Conservation (phyloP, 2,329 filamentous ascomycete genomes). For the Beauveria rudraprayagi region DNA sequence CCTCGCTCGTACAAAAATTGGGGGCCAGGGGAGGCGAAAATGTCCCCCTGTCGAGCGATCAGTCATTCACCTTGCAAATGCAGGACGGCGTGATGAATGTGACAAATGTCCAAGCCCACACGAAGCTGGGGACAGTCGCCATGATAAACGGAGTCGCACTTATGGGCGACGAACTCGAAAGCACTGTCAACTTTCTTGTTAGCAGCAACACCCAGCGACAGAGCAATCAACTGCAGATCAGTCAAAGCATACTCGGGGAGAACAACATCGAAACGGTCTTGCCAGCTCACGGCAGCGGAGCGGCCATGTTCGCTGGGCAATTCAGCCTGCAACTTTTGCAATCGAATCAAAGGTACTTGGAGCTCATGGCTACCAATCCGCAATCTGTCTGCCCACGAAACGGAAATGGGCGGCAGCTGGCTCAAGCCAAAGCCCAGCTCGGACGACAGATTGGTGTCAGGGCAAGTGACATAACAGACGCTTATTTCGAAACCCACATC, state of each 20-base stretch:
- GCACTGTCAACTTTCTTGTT: constrained; percentile 1
- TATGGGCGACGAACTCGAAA: constrained; percentile 1
- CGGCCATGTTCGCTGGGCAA: neutral
- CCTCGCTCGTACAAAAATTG: neutral
- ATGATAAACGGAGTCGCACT: constrained; percentile 4
- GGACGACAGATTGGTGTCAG: neutral
- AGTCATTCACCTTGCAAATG: neutral
- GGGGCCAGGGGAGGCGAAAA: neutral
- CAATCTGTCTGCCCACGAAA: neutral
- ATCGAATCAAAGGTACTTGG: neutral
- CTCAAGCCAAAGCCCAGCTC: neutral
- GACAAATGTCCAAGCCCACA: constrained; percentile 1
- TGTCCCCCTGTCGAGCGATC: neutral
- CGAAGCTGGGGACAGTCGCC: neutral
- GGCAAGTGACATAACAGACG: neutral
- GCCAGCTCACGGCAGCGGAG: constrained; percentile 1
- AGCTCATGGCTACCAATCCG: neutral
- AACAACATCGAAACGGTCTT: neutral
- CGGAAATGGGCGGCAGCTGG: neutral
- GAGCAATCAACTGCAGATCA: neutral
- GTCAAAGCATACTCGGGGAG: neutral
- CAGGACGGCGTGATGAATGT: constrained; percentile 1
- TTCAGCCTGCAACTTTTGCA: neutral
- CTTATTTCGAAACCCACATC: neutral
- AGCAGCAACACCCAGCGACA: neutral